Evolutionary conservation across 2,329 filamentous ascomycete genomes (phyloP).

Genomic region (Helicocarpus griseus): DNA sequence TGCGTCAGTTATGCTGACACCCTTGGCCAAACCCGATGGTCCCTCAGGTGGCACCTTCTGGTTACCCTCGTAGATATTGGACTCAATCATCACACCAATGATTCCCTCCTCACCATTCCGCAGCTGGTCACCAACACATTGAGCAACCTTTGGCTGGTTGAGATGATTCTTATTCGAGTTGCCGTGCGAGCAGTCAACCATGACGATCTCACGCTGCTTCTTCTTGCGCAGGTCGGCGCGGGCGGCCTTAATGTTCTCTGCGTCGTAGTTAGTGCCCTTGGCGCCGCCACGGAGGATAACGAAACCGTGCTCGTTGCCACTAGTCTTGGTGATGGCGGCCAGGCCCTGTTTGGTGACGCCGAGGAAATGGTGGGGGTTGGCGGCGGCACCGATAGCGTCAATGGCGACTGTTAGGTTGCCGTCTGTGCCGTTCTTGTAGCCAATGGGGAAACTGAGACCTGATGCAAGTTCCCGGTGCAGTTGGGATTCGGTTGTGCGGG

Average conservation of each 20-base stretch:
- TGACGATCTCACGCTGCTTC: constrained; percentile 77
- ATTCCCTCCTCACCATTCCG: constrained; percentile 79
- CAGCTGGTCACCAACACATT: constrained; percentile 72
- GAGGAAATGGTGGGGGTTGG: constrained; percentile 77
- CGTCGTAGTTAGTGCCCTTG: constrained; percentile 88
- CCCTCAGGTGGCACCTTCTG: constrained; percentile 83
- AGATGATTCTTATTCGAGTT: constrained; percentile 97
- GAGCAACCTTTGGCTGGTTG: constrained; percentile 91
- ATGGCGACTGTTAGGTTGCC: constrained; percentile 84
- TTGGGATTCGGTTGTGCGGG: constrained; percentile 92
- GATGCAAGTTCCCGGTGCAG: constrained; percentile 92
- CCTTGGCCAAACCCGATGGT: constrained; percentile 67
- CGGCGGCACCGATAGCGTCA: constrained; percentile 75
- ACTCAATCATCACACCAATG: constrained; percentile 97
- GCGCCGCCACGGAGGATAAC: constrained; percentile 89
- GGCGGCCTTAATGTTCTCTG: constrained; percentile 66
- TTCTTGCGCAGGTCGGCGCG: constrained; percentile 74
- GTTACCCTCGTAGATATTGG: constrained; percentile 85
- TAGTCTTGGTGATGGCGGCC: constrained; percentile 86
- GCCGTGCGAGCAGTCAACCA: constrained; percentile 98
- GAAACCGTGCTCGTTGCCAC: constrained; percentile 93
- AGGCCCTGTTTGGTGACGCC: constrained; percentile 96
- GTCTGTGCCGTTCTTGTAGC: constrained; percentile 99
- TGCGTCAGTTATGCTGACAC: constrained; percentile 89
- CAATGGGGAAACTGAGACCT: constrained; percentile 91